Conservation (phyloP, 352 stramenopile genomes). For the Phytophthora meadii region DNA sequence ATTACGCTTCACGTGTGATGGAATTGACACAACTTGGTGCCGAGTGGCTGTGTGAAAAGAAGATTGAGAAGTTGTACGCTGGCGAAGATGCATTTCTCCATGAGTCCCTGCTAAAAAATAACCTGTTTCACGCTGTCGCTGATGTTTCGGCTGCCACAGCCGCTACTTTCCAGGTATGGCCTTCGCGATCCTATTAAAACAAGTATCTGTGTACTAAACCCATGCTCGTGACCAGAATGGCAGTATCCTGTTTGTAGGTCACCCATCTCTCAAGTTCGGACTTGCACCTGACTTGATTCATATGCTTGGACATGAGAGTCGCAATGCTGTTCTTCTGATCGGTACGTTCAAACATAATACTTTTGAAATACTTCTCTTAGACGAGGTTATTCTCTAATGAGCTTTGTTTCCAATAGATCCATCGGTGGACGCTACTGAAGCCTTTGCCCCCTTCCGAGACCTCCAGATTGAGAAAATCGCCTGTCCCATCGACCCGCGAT, state of each 20-base stretch:
- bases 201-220: neutral
- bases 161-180: conserved; percentile 62
- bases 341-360: conserved; percentile 36
- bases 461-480: conserved; percentile 80
- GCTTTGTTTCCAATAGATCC: conserved; percentile 49
- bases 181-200: neutral
- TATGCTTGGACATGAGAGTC: conserved; percentile 61
- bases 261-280: conserved; percentile 74
- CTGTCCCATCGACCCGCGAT: conserved; percentile 76
- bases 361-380: neutral
- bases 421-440: conserved; percentile 52
- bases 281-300: conserved; percentile 57
- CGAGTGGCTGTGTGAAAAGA: conserved; percentile 89
- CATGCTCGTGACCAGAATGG: conserved; percentile 45
- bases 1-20: conserved; percentile 55
- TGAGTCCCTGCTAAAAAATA: conserved; percentile 55
- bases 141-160: conserved; percentile 52
- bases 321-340: conserved; percentile 78
- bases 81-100: conserved; percentile 79
- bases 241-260: conserved; percentile 79
- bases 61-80: conserved; percentile 77
- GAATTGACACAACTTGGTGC: conserved; percentile 63
- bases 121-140: conserved; percentile 55
- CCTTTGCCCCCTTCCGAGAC: conserved; percentile 64
- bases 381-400: neutral